phyloP scores from a whole-genome alignment of 2,329 filamentous ascomycete genomes.

The Trichophyton benhamiae region DNA sequence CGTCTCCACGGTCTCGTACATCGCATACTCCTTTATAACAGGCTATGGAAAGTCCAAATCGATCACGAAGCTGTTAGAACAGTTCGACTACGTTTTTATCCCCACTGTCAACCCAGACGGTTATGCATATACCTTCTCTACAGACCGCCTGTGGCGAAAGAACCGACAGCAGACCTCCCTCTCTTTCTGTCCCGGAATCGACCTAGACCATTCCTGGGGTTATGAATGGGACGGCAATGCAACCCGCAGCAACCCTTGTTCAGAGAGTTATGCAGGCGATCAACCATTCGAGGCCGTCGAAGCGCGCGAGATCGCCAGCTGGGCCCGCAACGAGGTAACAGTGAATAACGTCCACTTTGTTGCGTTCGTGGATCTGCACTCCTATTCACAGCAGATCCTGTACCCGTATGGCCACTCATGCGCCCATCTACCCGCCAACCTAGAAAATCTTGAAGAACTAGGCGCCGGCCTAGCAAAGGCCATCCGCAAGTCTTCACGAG shows the following conservation, averaged over 20 bases:
- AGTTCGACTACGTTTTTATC: constrained; percentile 79
- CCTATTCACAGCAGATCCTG: constrained; percentile 87
- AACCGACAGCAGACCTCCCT: constrained; percentile 74
- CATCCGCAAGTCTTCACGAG: constrained; percentile 66
- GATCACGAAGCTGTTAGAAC: constrained; percentile 65
- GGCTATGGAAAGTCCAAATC: constrained; percentile 59
- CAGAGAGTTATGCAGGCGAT: constrained; percentile 77
- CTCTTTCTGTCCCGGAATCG: constrained; percentile 73
- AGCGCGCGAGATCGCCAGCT: constrained; percentile 60
- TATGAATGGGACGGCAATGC: constrained; percentile 67
- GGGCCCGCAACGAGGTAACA: constrained; percentile 67
- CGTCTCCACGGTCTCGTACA: constrained; percentile 77
- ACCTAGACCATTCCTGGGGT: constrained; percentile 76
- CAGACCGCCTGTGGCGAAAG: constrained; percentile 89
- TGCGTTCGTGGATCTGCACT: constrained; percentile 83
- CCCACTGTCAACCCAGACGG: constrained; percentile 89
- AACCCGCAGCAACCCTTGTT: constrained; percentile 67
- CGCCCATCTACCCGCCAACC: constrained; percentile 59
- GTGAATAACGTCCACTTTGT: constrained; percentile 62
- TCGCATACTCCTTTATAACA: constrained; percentile 79
- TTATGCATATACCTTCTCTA: constrained; percentile 85
- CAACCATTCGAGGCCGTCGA: constrained; percentile 74
- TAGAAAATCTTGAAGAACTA: constrained; percentile 86
- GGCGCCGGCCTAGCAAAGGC: constrained; percentile 79
- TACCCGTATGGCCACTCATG: constrained; percentile 89